A percentile compares a stretch with the other conserved stretches of the same genome.
Evolutionary conservation across 176 grass and related monocot genomes (phyloP).

Genomic region (Phoenix roebelenii): DNA sequence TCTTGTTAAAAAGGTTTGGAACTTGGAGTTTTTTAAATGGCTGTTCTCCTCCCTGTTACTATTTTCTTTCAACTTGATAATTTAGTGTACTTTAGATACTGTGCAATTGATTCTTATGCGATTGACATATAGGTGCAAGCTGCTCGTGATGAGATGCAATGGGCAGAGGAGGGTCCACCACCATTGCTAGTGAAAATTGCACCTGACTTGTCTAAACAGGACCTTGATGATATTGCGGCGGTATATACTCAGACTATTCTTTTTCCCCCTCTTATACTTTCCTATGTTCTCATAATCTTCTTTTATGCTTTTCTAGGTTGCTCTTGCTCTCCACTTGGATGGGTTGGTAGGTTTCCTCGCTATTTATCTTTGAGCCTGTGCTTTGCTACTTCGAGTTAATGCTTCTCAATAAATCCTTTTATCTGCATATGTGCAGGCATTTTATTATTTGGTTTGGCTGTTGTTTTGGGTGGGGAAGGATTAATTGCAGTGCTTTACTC

Average conservation of each 20-base stretch:
- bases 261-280: background rate
- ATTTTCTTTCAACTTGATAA: no score
- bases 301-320: slow-evolving; percentile 52
- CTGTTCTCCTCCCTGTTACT: no score
- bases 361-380: no score
- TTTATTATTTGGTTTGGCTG: no score
- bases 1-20: slow-evolving; percentile 79
- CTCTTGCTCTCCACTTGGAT: slow-evolving; percentile 83
- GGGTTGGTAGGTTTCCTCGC: slow-evolving; percentile 54
- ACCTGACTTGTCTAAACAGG: slow-evolving; percentile 92
- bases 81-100: no score
- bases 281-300: slow-evolving; percentile 31
- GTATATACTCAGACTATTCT: slow-evolving; percentile 18
- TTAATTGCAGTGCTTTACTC: no score
- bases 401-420: no score
- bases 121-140: slow-evolving; percentile 69
- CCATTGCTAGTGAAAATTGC: slow-evolving; percentile 93
- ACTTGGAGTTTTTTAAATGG: background rate
- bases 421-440: no score
- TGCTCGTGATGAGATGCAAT: slow-evolving; percentile 97
- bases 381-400: no score
- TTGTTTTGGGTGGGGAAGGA: no score
- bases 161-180: slow-evolving; percentile 92
- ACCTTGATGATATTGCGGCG: slow-evolving; percentile 93
- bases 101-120: background rate